Evolutionary conservation across 2,329 filamentous ascomycete genomes (phyloP).

Genomic region (Mycosphaerella sp.): DNA sequence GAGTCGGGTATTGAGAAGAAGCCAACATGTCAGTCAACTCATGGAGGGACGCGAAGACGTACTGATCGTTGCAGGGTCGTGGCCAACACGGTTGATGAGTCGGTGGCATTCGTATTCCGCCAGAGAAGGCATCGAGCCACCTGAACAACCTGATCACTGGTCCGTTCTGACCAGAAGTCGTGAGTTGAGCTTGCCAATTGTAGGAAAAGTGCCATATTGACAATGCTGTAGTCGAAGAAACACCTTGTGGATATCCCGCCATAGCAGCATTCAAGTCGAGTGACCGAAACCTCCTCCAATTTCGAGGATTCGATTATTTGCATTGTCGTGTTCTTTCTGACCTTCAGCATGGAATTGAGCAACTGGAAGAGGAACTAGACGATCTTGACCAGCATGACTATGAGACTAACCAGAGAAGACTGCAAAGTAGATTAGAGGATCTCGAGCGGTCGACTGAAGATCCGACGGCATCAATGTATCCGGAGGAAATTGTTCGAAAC

Average conservation of each 20-base stretch:
- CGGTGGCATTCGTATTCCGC: too few species aligned
- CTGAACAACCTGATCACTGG: too few species aligned
- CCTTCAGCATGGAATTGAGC: slow-evolving; percentile 36
- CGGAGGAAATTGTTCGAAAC: not conserved
- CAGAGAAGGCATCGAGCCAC: too few species aligned
- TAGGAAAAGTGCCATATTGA: too few species aligned
- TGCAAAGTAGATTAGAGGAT: slow-evolving; percentile 9
- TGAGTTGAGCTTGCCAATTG: too few species aligned
- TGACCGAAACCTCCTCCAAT: slow-evolving; percentile 38
- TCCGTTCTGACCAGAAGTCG: too few species aligned
- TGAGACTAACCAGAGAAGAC: slow-evolving; percentile 1
- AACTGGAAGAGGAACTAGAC: slow-evolving; percentile 37
- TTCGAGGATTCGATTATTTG: slow-evolving; percentile 37
- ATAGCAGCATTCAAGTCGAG: slow-evolving; percentile 38
- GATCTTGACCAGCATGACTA: slow-evolving; percentile 23
- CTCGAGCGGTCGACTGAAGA: slow-evolving; percentile 7
- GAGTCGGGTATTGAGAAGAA: too few species aligned
- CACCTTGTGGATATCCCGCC: slow-evolving; percentile 36
- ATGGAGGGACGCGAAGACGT: too few species aligned
- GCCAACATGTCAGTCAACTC: too few species aligned
- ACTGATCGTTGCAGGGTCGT: too few species aligned
- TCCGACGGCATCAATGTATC: slow-evolving; percentile 23
- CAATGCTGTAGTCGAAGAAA: slow-evolving; percentile 32
- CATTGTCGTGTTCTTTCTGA: slow-evolving; percentile 37
- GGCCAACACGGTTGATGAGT: too few species aligned